Percentiles rank a stretch among this genome's conserved stretches.
phyloP scores from a whole-genome alignment of 805 yeast species.

The Sugiyamaella mastotermitis region DNA sequence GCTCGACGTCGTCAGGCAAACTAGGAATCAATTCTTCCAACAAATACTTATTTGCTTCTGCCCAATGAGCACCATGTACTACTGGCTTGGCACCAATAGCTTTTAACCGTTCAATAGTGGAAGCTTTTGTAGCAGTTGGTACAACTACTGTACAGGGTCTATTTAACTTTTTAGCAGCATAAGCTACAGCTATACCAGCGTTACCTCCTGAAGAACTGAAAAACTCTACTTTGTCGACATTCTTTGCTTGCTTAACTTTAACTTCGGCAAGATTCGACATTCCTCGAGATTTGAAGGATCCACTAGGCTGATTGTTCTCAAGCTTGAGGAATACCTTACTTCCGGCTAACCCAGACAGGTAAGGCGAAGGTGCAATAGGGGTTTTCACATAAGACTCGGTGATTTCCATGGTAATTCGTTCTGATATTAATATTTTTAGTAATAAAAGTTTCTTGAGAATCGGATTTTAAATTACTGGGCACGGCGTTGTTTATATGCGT shows the following conservation, averaged over 20 bases:
- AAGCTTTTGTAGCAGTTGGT: conserved; percentile 43
- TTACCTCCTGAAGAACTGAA: conserved; percentile 95
- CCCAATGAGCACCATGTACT: conserved; percentile 68
- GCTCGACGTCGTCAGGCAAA: conserved; percentile 41
- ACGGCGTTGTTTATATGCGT: too few relatives aligned
- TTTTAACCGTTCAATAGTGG: conserved; percentile 41
- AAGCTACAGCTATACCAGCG: conserved; percentile 96
- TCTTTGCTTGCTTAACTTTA: conserved; percentile 21
- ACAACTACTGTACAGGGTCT: conserved; percentile 53
- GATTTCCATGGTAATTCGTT: too few relatives aligned
- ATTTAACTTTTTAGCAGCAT: conserved; percentile 66
- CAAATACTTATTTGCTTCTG: conserved; percentile 70
- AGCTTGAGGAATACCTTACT: conserved; percentile 72
- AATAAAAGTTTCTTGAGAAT: too few relatives aligned
- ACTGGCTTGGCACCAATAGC: conserved; percentile 47
- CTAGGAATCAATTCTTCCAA: conserved; percentile 67
- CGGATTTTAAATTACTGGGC: too few relatives aligned
- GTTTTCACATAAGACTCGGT: conserved; percentile 31
- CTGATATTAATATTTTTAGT: too few relatives aligned
- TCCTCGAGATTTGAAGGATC: conserved; percentile 85
- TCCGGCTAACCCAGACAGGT: conserved; percentile 61
- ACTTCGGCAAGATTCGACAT: conserved; percentile 69
- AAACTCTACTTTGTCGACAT: conserved; percentile 35
- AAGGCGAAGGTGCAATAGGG: conserved; percentile 66
- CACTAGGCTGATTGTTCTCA: conserved; percentile 85